Evolutionary conservation across 2,329 filamentous ascomycete genomes (phyloP), one percentile per base, ranked within the genome.

Genomic region (Blastomyces gilchristii): DNA sequence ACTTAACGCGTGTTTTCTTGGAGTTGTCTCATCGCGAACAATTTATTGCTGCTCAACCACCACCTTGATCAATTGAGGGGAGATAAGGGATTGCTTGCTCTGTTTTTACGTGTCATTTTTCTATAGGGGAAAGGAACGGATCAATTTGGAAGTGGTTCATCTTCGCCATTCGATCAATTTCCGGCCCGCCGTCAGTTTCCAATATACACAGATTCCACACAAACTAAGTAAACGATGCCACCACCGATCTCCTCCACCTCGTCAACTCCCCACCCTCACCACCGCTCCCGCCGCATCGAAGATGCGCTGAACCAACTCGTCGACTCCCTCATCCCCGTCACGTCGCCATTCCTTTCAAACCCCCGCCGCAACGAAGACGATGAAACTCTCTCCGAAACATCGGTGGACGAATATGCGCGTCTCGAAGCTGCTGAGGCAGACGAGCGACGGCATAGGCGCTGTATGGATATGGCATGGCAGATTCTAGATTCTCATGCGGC

Each of bases 281-380:
- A 63, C 54, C 75, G 76, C 64, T 71, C 73, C 58, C 75, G 75
- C 65, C 76, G 76, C 65, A 73, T 78, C 64, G 76, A 78, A 60
- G 76, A 78, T 65, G 76, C 76, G 47, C 71, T 78, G 64, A 75
- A 73, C 62, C 76, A 78, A 67, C 71, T 78, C 31, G 71, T 78
- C 69, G 76, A 77, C 58, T 76, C 74, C 57, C 69, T 78, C 50
- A 69, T 75, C 52, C 76, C 75, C 34, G 70, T 74, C 28, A 68
- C 75, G 45, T 68, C 74, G n/a, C 67, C 70, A 28, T 66, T 71
- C 49, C 16, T 39, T 22, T 22, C 53, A 14, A 57, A n/a, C 56
- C 16, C 31, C 53, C 68, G 69, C 39, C 63, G 72, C 22, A 69
- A 71, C 63, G 69, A 72, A 39, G 70, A 70, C 66, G 69, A 72